phyloP scores from a whole-genome alignment of 2,329 filamentous ascomycete genomes.

The Curvularia hawaiiensis region DNA sequence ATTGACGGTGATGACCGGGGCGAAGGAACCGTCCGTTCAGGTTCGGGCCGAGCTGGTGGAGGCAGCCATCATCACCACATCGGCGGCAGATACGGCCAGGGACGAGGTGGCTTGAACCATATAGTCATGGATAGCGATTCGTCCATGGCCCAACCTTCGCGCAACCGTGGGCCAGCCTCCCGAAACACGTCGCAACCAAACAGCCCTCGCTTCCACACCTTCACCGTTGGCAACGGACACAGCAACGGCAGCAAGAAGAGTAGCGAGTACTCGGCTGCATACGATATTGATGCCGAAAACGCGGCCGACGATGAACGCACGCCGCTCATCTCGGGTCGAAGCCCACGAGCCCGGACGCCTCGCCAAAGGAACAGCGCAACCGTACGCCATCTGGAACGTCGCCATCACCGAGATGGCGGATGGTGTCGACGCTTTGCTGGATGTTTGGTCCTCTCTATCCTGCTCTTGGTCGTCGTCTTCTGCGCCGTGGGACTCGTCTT shows the following conservation, averaged over 20 bases:
- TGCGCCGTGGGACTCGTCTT: conserved; percentile 88
- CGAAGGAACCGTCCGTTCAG: conserved; percentile 46
- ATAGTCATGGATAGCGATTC: conserved; percentile 60
- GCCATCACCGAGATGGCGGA: conserved; percentile 58
- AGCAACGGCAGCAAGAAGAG: conserved; percentile 57
- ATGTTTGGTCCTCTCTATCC: conserved; percentile 80
- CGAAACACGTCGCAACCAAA: conserved; percentile 70
- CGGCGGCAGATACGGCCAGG: conserved; percentile 77
- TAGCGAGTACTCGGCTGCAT: conserved; percentile 67
- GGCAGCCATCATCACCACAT: conserved; percentile 82
- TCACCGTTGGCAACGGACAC: conserved; percentile 48
- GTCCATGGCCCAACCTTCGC: conserved; percentile 74
- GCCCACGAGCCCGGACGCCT: conserved; percentile 56
- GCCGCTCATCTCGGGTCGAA: conserved; percentile 74
- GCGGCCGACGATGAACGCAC: conserved; percentile 87
- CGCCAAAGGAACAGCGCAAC: conserved; percentile 61
- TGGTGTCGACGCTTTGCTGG: conserved; percentile 79
- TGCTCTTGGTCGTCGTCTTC: conserved; percentile 81
- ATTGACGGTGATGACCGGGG: conserved; percentile 54
- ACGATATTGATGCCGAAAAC: conserved; percentile 80
- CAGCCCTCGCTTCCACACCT: conserved; percentile 64
- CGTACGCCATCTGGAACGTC: conserved; percentile 73
- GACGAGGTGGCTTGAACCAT: conserved; percentile 70
- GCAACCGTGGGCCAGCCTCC: conserved; percentile 63
- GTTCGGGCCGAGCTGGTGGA: conserved; percentile 54